Evolutionary conservation across 2,329 filamentous ascomycete genomes (phyloP), one percentile per base, ranked within the genome.

Genomic region (Ophiostoma triangulosporum): DNA sequence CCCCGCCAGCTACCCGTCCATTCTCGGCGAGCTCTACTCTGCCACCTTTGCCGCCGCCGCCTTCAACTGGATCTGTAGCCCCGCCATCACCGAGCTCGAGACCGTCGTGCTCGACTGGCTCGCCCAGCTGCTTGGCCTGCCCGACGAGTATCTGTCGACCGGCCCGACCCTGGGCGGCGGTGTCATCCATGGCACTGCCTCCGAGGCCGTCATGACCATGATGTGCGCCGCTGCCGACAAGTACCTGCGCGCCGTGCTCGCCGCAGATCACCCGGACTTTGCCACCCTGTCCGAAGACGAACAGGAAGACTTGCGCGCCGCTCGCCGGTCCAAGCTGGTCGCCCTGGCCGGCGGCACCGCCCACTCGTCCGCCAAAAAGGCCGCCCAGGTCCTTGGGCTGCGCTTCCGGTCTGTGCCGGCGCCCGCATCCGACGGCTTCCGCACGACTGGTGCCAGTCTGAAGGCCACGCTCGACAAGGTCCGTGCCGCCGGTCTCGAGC

Each of bases 41-140:
- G 83, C 87, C 5, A 85, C 88, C 6, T 90, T 96, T 69, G 93
- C 83, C 12, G 87, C 87, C 15, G 88, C 91, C 1, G 88, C 88
- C 36, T 97, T 97, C 75, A 97, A 97, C 69, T 97, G 91, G 91
- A 82, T 96, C 59, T 96, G 91, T 69, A 89, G 84, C 6, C 91
- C 91, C 0, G 89, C 86, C 6, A 84, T 93, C 17, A 97, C 91
- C 0, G 91, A 97, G 70, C 77, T 97, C 48, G 91, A 97, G 73
- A 95, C 90, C 0, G 77, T 96, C 24, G 84, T 95, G 43, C 76
- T 96, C 66, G 91, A 97, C 68, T 97, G 91, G 90, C 71, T 96
- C 3, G 88, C 84, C 15, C 80, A 84, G 65, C 76, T 88, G 8
- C 68, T 96, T 12, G 80, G 71, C 1, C 72, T 97, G 24, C 89